Evolutionary conservation across 768 basidiomycete species (phyloP).

Genomic region (Coprinopsis marcescibilis): DNA sequence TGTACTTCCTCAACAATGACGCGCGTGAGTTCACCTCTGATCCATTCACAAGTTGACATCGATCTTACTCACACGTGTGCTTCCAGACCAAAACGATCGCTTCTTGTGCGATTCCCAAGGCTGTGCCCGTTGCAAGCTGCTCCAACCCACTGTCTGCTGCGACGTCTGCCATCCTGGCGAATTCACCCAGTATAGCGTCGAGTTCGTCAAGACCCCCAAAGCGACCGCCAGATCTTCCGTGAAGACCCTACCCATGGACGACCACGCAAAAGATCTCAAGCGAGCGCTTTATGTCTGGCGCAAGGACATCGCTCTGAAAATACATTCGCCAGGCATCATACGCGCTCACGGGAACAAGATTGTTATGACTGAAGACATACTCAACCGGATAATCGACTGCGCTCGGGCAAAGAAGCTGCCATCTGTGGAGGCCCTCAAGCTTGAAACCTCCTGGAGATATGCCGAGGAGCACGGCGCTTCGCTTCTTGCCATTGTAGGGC

Average conservation of each 20-base stretch:
- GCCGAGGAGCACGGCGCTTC: neutral
- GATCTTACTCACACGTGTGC: neutral
- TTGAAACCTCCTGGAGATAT: neutral
- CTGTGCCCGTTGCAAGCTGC: neutral
- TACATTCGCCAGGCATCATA: constrained; percentile 22
- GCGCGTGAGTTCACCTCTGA: too few species aligned
- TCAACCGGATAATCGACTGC: constrained; percentile 4
- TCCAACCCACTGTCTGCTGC: neutral
- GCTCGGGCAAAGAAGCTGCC: neutral
- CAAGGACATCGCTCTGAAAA: constrained; percentile 12
- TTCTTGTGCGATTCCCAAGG: neutral
- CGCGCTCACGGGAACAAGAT: neutral
- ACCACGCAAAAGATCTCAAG: neutral
- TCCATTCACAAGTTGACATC: neutral
- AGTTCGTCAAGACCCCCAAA: neutral
- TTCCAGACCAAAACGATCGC: neutral
- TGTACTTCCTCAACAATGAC: too few species aligned
- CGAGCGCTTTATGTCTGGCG: constrained; percentile 16
- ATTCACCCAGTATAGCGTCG: neutral
- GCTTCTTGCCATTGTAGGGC: neutral
- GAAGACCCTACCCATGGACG: neutral
- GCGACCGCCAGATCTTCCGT: neutral
- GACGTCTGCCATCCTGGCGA: neutral
- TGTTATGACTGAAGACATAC: neutral
- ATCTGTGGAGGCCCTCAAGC: neutral